Evolutionary conservation across 371 early-diverging fungal genomes (phyloP).

Genomic region (Zychaea mexicana): DNA sequence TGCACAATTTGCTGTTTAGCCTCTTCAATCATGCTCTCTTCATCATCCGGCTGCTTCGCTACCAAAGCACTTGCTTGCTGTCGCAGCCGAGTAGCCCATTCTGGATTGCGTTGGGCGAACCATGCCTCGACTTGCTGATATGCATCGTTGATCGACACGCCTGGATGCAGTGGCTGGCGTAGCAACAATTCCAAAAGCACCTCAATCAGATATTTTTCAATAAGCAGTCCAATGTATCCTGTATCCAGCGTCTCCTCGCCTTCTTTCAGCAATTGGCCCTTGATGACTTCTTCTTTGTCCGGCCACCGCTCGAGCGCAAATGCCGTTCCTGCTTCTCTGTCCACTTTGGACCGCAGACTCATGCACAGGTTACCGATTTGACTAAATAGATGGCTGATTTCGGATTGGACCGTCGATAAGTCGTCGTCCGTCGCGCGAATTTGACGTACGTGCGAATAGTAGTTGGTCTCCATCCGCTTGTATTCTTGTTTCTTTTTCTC

Average conservation of each 20-base stretch:
- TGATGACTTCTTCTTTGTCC: not conserved
- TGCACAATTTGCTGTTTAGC: conserved; percentile 21
- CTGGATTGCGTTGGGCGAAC: conserved; percentile 26
- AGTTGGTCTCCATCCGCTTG: conserved; percentile 37
- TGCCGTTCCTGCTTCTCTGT: conserved; percentile 33
- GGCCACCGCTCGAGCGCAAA: conserved; percentile 26
- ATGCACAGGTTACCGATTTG: conserved; percentile 25
- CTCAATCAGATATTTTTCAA: conserved; percentile 30
- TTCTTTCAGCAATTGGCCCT: not conserved
- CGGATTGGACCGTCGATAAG: conserved; percentile 29
- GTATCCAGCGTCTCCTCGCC: conserved; percentile 13
- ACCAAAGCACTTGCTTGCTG: conserved; percentile 38
- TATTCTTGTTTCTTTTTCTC: conserved; percentile 23
- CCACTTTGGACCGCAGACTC: conserved; percentile 37
- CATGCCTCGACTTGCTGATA: conserved; percentile 31
- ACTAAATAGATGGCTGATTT: conserved; percentile 21
- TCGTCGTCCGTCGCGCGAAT: conserved; percentile 41
- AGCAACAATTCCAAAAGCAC: conserved; percentile 22
- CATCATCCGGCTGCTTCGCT: conserved; percentile 27
- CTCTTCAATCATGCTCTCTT: conserved; percentile 9
- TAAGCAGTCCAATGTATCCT: conserved; percentile 20
- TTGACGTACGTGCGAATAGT: conserved; percentile 30
- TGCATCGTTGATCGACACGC: conserved; percentile 32
- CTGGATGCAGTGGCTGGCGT: conserved; percentile 30
- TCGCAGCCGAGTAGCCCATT: conserved; percentile 39